These are phyloP conservation scores for Meripilus lineatus DNA, from an alignment of 1,284 basidiomycete species.

Conservation along the genomic window DNA sequence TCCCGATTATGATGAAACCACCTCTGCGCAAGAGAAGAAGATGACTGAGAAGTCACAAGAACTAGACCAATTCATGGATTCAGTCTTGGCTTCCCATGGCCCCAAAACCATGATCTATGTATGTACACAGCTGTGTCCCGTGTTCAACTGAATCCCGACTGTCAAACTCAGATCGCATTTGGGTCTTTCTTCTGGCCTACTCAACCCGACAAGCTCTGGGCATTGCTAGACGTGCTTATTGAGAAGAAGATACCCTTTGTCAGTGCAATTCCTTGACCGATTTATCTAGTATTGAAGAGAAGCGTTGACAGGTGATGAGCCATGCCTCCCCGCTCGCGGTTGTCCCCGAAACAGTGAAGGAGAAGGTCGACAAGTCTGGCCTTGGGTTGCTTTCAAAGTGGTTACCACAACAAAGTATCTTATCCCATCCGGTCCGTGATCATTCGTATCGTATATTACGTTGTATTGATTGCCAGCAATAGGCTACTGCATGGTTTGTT, in stretches of 20 bases:
- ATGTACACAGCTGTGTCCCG: neutral
- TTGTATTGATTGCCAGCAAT: neutral
- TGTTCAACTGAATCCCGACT: neutral
- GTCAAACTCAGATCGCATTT: constrained; percentile 1
- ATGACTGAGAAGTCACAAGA: neutral
- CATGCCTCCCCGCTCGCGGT: neutral
- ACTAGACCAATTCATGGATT: neutral
- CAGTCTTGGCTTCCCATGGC: neutral
- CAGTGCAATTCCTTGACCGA: neutral
- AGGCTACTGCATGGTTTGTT: constrained; percentile 14
- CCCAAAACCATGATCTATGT: neutral
- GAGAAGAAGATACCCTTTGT: constrained; percentile 4
- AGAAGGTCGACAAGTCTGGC: neutral
- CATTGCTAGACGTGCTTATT: neutral
- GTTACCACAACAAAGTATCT: neutral
- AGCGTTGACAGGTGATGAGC: neutral
- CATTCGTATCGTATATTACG: neutral
- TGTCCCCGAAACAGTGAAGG: neutral
- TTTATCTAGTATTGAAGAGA: neutral
- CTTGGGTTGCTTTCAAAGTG: neutral
- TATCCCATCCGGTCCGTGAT: neutral
- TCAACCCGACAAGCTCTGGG: neutral
- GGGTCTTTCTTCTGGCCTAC: constrained; percentile 1
- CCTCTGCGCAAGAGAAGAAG: neutral
- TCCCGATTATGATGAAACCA: too few relatives aligned